phyloP scores from a whole-genome alignment of 768 basidiomycete genomes.

The Termitomyces sp. region DNA sequence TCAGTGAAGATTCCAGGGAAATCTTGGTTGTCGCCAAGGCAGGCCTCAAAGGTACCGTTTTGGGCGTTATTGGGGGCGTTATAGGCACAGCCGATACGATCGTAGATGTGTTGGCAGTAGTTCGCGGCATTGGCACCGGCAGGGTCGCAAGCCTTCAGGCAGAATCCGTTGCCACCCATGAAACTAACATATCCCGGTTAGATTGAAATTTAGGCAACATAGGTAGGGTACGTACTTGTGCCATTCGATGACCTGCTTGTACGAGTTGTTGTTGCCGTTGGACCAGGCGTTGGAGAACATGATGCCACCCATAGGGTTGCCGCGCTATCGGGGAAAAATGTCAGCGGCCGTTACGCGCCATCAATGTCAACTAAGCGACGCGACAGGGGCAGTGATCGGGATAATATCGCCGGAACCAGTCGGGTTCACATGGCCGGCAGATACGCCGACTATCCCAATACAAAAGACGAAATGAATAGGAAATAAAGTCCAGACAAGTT shows the following conservation, averaged over 20 bases:
- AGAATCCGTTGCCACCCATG: conserved; percentile 65
- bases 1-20: conserved; percentile 51
- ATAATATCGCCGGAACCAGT: conserved; percentile 1
- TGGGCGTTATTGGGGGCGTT: conserved; percentile 68
- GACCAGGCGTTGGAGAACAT: conserved; percentile 60
- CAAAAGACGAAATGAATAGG: neutral
- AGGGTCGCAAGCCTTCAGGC: conserved; percentile 73
- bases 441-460: neutral
- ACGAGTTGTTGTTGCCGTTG: conserved; percentile 35
- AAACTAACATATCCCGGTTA: conserved; percentile 44
- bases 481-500: neutral
- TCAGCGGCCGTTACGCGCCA: conserved; percentile 6
- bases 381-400: neutral
- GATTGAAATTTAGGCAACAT: neutral
- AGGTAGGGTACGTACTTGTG: conserved; percentile 44
- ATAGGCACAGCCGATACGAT: conserved; percentile 72
- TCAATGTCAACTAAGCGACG: conserved; percentile 4
- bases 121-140: conserved; percentile 42
- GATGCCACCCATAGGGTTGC: conserved; percentile 79
- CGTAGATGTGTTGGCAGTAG: conserved; percentile 72
- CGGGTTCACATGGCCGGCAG: neutral
- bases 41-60: conserved; percentile 60
- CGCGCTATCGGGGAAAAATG: conserved; percentile 43
- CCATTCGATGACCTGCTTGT: conserved; percentile 66
- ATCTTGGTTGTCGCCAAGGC: conserved; percentile 64